Conservation (phyloP, 2,329 filamentous ascomycete species). For the Macrophomina tecta region DNA sequence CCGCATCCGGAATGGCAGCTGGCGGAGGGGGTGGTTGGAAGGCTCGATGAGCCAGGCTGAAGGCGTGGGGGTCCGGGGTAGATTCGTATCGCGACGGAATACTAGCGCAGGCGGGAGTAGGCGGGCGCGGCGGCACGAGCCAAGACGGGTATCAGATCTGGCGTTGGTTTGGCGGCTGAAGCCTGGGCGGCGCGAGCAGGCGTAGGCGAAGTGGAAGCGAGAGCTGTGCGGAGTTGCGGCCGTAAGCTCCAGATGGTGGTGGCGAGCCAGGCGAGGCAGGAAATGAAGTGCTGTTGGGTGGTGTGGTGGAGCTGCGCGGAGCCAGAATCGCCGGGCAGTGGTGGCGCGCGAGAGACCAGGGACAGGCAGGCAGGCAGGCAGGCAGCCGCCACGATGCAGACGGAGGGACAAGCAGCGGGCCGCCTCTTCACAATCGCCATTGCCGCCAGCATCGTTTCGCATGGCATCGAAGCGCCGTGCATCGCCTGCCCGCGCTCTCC, state of each 20-base stretch:
- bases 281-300: neutral
- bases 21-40: neutral
- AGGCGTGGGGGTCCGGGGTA: neutral
- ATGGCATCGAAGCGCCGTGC: neutral
- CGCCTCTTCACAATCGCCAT: conserved; percentile 19
- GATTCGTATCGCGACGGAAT: neutral
- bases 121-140: neutral
- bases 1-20: neutral
- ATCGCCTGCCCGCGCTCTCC: neutral
- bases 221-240: neutral
- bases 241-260: too few relatives aligned
- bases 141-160: conserved; percentile 2
- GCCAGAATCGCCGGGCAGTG: conserved; percentile 5
- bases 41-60: neutral
- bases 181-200: neutral
- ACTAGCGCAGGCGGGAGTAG: conserved; percentile 5
- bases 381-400: too few relatives aligned
- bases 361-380: too few relatives aligned
- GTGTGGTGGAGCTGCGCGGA: neutral
- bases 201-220: neutral
- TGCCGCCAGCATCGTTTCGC: neutral
- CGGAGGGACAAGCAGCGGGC: neutral
- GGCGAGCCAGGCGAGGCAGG: too few relatives aligned
- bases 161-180: neutral
- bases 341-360: neutral